Evolutionary conservation across 1,139 yeast species (phyloP), one percentile per base, ranked within the genome.

Genomic region (Saccharomycopsis hybrid): DNA sequence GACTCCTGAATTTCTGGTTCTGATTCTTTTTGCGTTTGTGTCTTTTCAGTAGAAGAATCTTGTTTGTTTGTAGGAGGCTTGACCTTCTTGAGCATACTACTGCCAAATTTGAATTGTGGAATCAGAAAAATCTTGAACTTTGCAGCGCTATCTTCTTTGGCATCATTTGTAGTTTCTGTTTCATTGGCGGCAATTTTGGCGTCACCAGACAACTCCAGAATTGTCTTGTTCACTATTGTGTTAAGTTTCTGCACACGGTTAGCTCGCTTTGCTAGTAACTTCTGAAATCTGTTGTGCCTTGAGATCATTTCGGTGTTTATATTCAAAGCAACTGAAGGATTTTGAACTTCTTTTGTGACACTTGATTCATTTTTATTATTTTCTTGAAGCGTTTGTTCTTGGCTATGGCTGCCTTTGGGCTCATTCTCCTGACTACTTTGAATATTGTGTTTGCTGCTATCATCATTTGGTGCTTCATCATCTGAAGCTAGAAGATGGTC

Each of bases 281-380:
- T 50, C 36, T 47, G 51, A 38, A 52, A 47, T 24, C 53, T 39
- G 28, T 50, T 44, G 44, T 52, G 55, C 24, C 55, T 46, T 9
- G 51, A 44, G 7, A 52, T 40, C 47, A 52, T 52, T 8, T 49
- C 55, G 2, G 50, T 46, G 30, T 50, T 50, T n/a, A 50, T 50
- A 5, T 11, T 7, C 18, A 5, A 13, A n/a, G 5, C 24, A 5
- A 13, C n/a, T n/a, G n/a, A n/a, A n/a, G n/a, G n/a, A n/a, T n/a
- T n/a, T n/a, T n/a, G n/a, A n/a, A n/a, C n/a, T 5, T 36, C 39
- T n/a, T 9, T 36, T 5, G 39, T n/a, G 7, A 24, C n/a, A 9
- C 13, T 24, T 36, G 39, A 8, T 5, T 7, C 5, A 24, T 36
- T 36, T 7, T 8, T 24, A 5, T 36, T 5, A n/a, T n/a, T 13